A percentile compares a stretch with the other conserved stretches of the same genome.
Evolutionary conservation across 495 filamentous ascomycete genomes (phyloP).

Genomic region (Penicillium paxilli): DNA sequence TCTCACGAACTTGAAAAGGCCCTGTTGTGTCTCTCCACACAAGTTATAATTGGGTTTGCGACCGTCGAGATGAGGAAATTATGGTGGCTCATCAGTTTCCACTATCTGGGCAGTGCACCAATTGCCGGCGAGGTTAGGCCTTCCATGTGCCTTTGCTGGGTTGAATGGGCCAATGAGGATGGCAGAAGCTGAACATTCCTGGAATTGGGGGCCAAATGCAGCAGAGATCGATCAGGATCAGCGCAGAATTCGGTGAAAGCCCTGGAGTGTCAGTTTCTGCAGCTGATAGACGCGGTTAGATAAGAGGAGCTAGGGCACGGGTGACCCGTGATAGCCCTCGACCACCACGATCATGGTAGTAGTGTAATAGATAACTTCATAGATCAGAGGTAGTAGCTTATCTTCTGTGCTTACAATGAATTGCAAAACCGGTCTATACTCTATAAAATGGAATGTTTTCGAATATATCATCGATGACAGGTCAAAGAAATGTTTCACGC

Average conservation of each 20-base stretch:
- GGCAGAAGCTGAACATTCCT: neutral
- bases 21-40: neutral
- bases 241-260: no score
- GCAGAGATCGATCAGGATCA: neutral
- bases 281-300: no score
- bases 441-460: neutral
- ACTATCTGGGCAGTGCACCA: neutral
- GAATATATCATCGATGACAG: neutral
- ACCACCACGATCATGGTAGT: no score
- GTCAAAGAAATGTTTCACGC: conserved; percentile 1
- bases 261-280: no score
- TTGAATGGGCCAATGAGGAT: neutral
- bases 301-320: no score
- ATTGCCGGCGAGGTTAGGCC: neutral
- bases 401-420: no score
- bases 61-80: neutral
- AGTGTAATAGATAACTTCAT: no score
- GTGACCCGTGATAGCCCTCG: no score
- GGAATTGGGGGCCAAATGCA: neutral
- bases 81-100: neutral
- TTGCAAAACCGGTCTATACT: neutral
- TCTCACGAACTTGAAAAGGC: neutral
- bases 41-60: neutral
- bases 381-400: no score
- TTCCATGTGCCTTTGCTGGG: neutral